Conservation (phyloP, 306 rosid species). For the Nissolia schottii region DNA sequence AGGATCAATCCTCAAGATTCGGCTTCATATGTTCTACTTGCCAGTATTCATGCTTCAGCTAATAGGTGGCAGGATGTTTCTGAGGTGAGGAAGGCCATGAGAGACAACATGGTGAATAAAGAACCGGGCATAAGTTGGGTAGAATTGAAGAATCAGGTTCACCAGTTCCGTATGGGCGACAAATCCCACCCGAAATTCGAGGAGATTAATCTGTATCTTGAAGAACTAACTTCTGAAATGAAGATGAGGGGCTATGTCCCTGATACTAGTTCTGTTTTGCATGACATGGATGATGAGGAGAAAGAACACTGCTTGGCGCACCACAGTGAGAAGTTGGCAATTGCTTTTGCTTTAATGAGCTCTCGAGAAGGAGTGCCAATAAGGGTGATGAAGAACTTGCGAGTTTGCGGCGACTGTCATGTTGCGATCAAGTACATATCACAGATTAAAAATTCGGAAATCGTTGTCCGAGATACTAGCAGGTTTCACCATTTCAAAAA, state of each 20-base stretch:
- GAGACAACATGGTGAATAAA: conserved; percentile 62
- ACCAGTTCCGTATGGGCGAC: conserved; percentile 58
- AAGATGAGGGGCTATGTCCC: conserved; percentile 76
- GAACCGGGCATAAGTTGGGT: conserved; percentile 88
- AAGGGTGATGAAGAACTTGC: conserved; percentile 84
- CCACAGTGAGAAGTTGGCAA: conserved; percentile 84
- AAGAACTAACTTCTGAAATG: conserved; percentile 69
- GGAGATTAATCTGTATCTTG: conserved; percentile 63
- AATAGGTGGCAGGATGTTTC: conserved; percentile 81
- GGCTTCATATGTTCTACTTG: conserved; percentile 72
- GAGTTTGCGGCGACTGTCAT: conserved; percentile 76
- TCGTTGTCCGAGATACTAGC: conserved; percentile 59
- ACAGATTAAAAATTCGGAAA: conserved; percentile 48
- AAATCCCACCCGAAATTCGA: conserved; percentile 48
- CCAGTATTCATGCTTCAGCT: conserved; percentile 75
- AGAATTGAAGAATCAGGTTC: conserved; percentile 71
- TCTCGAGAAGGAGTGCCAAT: conserved; percentile 51
- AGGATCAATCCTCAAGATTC: conserved; percentile 72
- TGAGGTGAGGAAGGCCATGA: conserved; percentile 65
- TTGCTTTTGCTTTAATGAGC: conserved; percentile 75
- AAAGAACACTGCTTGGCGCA: conserved; percentile 72
- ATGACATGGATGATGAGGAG: conserved; percentile 91
- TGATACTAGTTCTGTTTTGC: conserved; percentile 61
- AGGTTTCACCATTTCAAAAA: conserved; percentile 86
- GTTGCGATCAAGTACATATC: conserved; percentile 72